Evolutionary conservation across 441 rosid genomes (phyloP), one percentile per base, ranked within the genome.

Genomic region (Breynia disticha): DNA sequence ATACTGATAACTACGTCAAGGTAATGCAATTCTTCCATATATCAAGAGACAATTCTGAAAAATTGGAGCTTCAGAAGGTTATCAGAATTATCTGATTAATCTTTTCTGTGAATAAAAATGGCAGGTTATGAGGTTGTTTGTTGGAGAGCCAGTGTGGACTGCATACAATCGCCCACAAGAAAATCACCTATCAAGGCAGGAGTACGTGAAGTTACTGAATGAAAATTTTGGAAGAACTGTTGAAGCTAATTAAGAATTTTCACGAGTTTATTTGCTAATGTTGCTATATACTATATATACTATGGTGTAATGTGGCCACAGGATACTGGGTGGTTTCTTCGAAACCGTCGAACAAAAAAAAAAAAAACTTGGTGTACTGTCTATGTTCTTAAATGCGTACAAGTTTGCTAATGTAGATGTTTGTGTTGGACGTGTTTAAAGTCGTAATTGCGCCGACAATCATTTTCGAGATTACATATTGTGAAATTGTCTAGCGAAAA

Each of bases 111-210:
- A 22, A 7, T 44, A 14, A 45, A 18, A 35, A 35, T 55, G 41
- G 72, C 72, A 88, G 95, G 64, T 88, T 67, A 83, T 88, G 90
- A 77, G 95, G 71, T 65, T 88, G 69, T 83, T 88, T n/a, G 78
- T 86, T 12, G 95, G 91, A 48, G 91, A 83, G 71, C 97, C 95
- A 11, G 81, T 85, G 4, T 85, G 95, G 91, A 74, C 83, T 21
- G 68, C 91, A 2, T 72, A 67, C 52, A 85, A 88, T 67, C 84
- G 90, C 48, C 97, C 95, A 1, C 91, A 88, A 47, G 95, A 88
- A 51, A 80, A 77, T 14, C 82, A 85, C 64, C 91, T 89, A 14
- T 86, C 82, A 37, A 81, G 91, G 74, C 73, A 76, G 69, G 76
- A 67, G 53, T 88, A 88, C 57, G 19, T 72, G 22, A 72, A 73